Conservation (phyloP, 306 rosid species). For the Echinosophora koreensis region DNA sequence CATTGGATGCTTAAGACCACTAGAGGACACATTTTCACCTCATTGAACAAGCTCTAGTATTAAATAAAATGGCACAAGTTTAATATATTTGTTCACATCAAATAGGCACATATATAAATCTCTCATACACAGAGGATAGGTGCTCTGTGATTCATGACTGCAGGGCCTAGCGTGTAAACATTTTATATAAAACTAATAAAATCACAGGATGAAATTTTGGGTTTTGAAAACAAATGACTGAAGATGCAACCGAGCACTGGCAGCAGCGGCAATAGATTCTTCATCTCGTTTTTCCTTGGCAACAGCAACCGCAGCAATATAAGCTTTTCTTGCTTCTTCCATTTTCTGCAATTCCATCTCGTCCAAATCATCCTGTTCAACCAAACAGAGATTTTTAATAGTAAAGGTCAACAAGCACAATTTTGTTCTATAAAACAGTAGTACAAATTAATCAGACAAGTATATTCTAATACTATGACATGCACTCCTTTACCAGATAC, state of each 20-base stretch:
- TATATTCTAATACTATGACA: slow-evolving; percentile 7
- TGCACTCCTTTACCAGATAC: slow-evolving; percentile 6
- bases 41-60: slow-evolving; percentile 28
- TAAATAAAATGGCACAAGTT: slow-evolving; percentile 20
- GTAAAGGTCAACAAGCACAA: slow-evolving; percentile 8
- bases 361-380: slow-evolving; percentile 82
- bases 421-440: slow-evolving; percentile 25
- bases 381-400: slow-evolving; percentile 37
- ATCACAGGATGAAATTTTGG: slow-evolving; percentile 45
- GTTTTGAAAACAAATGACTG: slow-evolving; percentile 67
- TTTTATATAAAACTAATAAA: slow-evolving; percentile 22
- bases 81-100: slow-evolving; percentile 23
- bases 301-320: slow-evolving; percentile 69
- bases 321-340: slow-evolving; percentile 86
- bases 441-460: slow-evolving; percentile 10
- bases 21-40: slow-evolving; percentile 12
- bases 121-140: slow-evolving; percentile 15
- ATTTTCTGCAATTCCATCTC: slow-evolving; percentile 69
- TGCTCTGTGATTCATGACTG: slow-evolving; percentile 28
- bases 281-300: slow-evolving; percentile 85
- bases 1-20: neutral
- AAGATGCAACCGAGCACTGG: slow-evolving; percentile 73
- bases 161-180: slow-evolving; percentile 26
- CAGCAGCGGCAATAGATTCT: slow-evolving; percentile 81
- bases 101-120: slow-evolving; percentile 31